Base-by-base conservation (phyloP, 2,329 filamentous ascomycete species). In the Ophiostoma fasciatum region DNA sequence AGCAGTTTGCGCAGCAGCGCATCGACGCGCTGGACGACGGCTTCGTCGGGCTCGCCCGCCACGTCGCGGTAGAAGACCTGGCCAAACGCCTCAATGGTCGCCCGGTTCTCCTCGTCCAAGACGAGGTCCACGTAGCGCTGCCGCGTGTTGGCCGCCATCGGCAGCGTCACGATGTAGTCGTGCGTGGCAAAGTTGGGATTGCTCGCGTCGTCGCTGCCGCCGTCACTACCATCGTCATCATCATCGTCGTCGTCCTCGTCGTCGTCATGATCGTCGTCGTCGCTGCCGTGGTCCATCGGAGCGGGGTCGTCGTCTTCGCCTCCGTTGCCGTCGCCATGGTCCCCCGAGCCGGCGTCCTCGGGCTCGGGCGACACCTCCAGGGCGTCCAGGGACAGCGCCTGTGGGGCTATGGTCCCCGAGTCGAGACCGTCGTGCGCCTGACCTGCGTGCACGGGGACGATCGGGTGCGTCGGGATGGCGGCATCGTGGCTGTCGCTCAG, bases 91-190 rank as follows among this genome's bases (percentile, higher is more conserved):
- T 59, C 52, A n/a, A 71, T 61, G 2, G 60, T 53, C 7, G 49
- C 44, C 39, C 58, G 61, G 42, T 60, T 57, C 12, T 62, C 54
- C 10, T 57, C 48, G 13, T 63, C 56, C 12, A 57, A 49, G 14
- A 77, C 54, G 2, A 61, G 58, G 21, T 65, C 60, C 26, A 66
- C 55, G 42, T 77, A 77, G 13, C 63, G 55, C 3, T 63, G 59
- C 13, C 71, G 62, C 8, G 61, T 56, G 35, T 61, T 68, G 12
- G 68, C 58, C 13, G 68, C 63, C 42, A 77, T 64, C 0, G 72
- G 68, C 1, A 78, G 53, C 1, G 73, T 74, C 22, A 78, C 53
- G 4, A 66, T 45, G 42, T 66, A 66, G 31, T 71, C 64, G 37
- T 55, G 30, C 4, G 36, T 40, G 27, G 37, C 29, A 6, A 30